Percentiles rank a stretch among this genome's conserved stretches.
Evolutionary conservation across 352 stramenopile species (phyloP).

Genomic region (Pythium coloratum): DNA sequence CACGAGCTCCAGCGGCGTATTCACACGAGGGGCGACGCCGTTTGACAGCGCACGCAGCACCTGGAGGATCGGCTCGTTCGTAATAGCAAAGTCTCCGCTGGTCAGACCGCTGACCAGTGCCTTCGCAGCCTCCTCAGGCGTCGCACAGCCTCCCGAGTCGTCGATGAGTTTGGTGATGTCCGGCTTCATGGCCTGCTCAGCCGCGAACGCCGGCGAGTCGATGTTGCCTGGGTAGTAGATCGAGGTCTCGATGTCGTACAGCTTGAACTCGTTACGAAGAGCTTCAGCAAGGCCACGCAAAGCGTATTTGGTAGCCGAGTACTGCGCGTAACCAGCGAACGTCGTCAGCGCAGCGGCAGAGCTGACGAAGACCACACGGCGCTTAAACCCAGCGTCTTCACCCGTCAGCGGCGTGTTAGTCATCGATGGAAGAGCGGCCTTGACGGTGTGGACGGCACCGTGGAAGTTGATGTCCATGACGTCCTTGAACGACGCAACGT

Average conservation of each 20-base stretch:
- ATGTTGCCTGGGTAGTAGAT: constrained; percentile 89
- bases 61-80: constrained; percentile 51
- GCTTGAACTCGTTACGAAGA: constrained; percentile 72
- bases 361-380: constrained; percentile 59
- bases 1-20: constrained; percentile 59
- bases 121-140: constrained; percentile 40
- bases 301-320: constrained; percentile 89
- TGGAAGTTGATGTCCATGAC: constrained; percentile 68
- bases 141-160: not conserved
- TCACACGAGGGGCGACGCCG: constrained; percentile 63
- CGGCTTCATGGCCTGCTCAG: constrained; percentile 12
- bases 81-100: constrained; percentile 58
- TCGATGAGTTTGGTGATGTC: constrained; percentile 17
- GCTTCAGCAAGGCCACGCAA: constrained; percentile 90
- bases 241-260: constrained; percentile 79
- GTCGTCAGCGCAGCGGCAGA: constrained; percentile 47
- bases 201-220: constrained; percentile 29
- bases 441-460: constrained; percentile 55
- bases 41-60: constrained; percentile 58
- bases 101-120: constrained; percentile 54
- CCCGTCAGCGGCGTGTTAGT: constrained; percentile 28
- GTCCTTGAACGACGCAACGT: constrained; percentile 37
- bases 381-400: constrained; percentile 22
- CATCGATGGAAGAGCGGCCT: constrained; percentile 62
- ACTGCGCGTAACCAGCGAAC: constrained; percentile 88